These are phyloP conservation scores for Podospora sp. DNA, from an alignment of 495 filamentous ascomycete species.

Conservation along the genomic window DNA sequence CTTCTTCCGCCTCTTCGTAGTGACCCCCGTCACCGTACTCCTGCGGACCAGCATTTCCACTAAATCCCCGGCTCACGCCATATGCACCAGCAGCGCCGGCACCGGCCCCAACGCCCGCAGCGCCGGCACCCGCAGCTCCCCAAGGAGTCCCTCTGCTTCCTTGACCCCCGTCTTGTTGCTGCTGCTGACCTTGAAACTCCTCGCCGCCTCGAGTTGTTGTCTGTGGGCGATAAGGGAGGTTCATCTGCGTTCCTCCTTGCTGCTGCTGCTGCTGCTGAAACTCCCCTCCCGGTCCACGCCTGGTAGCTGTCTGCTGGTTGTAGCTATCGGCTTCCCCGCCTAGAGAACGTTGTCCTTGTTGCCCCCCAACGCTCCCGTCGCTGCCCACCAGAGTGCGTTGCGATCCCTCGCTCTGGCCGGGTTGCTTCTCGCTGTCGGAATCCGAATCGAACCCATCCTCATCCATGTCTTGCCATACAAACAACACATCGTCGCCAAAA, in stretches of 20 bases:
- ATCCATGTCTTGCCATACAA: slow-evolving; percentile 10
- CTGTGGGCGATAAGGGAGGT: slow-evolving; percentile 1
- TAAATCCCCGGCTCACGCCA: neutral
- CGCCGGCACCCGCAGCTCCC: neutral
- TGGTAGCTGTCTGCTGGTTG: neutral
- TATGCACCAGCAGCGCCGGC: neutral
- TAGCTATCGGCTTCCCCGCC: slow-evolving; percentile 5
- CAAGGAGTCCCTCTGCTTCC: neutral
- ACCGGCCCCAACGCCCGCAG: neutral
- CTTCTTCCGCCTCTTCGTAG: neutral
- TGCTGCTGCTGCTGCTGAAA: neutral
- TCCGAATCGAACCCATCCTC: neutral
- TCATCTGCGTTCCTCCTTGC: neutral
- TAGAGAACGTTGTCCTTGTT: neutral
- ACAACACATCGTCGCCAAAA: slow-evolving; percentile 18
- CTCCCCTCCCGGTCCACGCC: neutral
- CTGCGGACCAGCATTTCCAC: neutral
- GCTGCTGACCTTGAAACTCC: neutral
- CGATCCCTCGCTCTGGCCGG: neutral
- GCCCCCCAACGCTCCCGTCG: neutral
- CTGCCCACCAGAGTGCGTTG: neutral
- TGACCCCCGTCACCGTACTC: neutral
- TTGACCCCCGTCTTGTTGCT: neutral
- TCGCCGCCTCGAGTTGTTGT: neutral
- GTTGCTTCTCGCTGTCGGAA: neutral